Conservation (phyloP, 1,284 basidiomycete genomes). For the Sphaerobolus stellatus region DNA sequence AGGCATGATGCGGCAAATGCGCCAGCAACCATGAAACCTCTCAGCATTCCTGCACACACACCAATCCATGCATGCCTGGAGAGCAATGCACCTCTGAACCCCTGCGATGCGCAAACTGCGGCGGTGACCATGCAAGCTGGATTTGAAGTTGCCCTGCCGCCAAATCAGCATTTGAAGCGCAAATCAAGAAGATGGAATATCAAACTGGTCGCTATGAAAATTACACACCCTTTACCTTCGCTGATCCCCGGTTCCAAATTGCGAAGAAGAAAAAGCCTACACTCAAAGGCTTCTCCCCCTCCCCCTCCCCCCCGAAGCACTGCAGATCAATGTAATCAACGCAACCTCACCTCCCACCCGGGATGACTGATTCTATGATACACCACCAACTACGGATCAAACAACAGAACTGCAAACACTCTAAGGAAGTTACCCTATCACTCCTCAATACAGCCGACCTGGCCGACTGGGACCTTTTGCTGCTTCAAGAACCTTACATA, state of each 20-base stretch:
- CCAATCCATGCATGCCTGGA: slow-evolving; percentile 22
- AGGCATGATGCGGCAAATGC: no score
- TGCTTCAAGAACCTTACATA: no score
- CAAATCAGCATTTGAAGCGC: neutral
- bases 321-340: neutral
- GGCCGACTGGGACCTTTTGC: slow-evolving; percentile 27
- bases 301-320: neutral
- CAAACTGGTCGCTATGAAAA: neutral
- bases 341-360: neutral
- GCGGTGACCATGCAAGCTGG: slow-evolving; percentile 15
- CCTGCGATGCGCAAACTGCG: slow-evolving; percentile 26
- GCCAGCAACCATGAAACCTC: no score
- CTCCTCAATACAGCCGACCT: slow-evolving; percentile 22
- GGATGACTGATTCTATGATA: neutral
- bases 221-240: neutral
- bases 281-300: no score
- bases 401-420: slow-evolving; percentile 26
- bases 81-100: slow-evolving; percentile 20
- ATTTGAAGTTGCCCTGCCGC: slow-evolving; percentile 13
- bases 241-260: slow-evolving; percentile 8
- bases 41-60: slow-evolving; percentile 23
- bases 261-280: slow-evolving; percentile 10
- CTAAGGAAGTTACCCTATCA: slow-evolving; percentile 21
- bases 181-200: neutral
- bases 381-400: slow-evolving; percentile 17